phyloP scores from a whole-genome alignment of 202 grass and related monocot species.

The Saccharum hybrid region DNA sequence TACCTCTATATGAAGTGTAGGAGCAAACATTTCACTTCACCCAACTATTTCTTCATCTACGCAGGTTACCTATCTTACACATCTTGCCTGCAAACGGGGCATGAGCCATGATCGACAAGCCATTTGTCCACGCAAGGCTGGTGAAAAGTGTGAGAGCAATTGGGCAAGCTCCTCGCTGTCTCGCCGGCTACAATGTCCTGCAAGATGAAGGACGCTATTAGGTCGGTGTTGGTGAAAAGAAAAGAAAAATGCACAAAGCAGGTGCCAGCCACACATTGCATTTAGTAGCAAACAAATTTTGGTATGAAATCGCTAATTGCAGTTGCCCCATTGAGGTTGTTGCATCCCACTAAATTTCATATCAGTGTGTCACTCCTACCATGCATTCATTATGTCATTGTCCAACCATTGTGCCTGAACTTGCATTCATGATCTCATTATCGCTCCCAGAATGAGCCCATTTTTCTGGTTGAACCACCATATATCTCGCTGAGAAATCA shows the following conservation, averaged over 20 bases:
- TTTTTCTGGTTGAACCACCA: slow-evolving; percentile 35
- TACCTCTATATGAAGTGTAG: slow-evolving; percentile 8
- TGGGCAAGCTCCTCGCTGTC: slow-evolving; percentile 66
- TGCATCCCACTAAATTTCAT: slow-evolving; percentile 27
- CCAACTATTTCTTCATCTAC: slow-evolving; percentile 25
- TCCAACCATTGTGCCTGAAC: slow-evolving; percentile 2
- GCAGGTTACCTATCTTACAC: slow-evolving; percentile 44
- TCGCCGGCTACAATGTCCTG: slow-evolving; percentile 78
- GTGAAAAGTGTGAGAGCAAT: slow-evolving; percentile 82
- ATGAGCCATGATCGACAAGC: slow-evolving; percentile 68
- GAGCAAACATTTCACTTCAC: slow-evolving; percentile 16
- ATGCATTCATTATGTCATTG: slow-evolving; percentile 36
- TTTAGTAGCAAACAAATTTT: slow-evolving; percentile 50
- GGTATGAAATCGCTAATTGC: slow-evolving; percentile 37
- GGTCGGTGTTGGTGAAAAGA: not conserved
- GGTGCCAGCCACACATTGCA: slow-evolving; percentile 37
- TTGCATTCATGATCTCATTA: slow-evolving; percentile 15
- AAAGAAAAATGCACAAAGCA: not conserved
- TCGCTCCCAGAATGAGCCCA: not conserved
- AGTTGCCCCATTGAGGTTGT: slow-evolving; percentile 26
- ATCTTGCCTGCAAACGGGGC: slow-evolving; percentile 80
- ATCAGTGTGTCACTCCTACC: not conserved
- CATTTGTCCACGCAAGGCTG: slow-evolving; percentile 83
- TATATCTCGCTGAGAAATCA: not conserved
- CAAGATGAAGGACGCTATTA: slow-evolving; percentile 32